A percentile compares a stretch with the other conserved stretches of the same genome.
Conservation (phyloP, 169 alveolate species). For the Amoebophrya sp. region DNA sequence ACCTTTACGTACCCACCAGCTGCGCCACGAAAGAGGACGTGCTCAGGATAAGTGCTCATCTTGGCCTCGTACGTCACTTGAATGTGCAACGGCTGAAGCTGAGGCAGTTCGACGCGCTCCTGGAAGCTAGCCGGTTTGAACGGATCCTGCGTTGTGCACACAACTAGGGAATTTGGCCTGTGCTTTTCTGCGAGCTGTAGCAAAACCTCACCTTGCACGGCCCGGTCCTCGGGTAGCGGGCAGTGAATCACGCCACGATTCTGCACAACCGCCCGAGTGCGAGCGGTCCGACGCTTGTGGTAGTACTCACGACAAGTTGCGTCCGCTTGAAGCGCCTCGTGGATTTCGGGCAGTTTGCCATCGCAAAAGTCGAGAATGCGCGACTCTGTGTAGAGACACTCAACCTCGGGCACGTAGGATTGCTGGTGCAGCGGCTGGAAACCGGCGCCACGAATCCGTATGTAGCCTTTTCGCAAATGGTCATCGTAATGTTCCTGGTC, state of each 20-base stretch:
- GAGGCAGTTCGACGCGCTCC: neutral
- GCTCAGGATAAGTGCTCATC: neutral
- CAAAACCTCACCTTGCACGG: neutral
- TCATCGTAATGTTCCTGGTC: neutral
- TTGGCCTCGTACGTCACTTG: neutral
- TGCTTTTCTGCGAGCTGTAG: neutral
- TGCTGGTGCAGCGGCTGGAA: neutral
- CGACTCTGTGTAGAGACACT: neutral
- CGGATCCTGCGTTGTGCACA: neutral
- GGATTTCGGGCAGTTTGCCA: neutral
- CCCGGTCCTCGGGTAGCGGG: neutral
- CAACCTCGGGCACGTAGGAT: neutral
- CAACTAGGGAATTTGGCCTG: neutral
- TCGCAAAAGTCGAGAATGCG: neutral
- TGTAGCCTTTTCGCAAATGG: neutral
- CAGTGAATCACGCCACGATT: neutral
- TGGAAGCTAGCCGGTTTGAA: neutral
- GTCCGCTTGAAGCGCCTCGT: conserved; percentile 2
- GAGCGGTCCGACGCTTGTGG: neutral
- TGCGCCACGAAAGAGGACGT: neutral
- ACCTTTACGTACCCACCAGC: neutral
- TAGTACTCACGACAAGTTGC: neutral
- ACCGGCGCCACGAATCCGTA: neutral
- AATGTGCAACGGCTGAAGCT: neutral
- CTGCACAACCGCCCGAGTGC: neutral